Evolutionary conservation across 2,329 filamentous ascomycete genomes (phyloP), one percentile per base, ranked within the genome.

Genomic region (Sporothrix inflata): DNA sequence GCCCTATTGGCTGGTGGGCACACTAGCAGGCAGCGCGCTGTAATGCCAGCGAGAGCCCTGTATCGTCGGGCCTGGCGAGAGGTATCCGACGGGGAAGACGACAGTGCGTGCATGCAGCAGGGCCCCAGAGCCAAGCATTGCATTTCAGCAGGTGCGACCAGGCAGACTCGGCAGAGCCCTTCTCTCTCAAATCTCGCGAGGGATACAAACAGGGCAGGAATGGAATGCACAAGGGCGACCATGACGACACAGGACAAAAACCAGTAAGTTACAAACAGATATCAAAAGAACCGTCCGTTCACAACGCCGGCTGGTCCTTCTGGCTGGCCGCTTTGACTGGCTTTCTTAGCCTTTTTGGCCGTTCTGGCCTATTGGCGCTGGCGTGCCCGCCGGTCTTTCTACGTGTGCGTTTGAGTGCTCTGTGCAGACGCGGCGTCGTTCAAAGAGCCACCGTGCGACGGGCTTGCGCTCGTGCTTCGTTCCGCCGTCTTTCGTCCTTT

Each of bases 1-100:
- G 45, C 69, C 69, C 45, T 49, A 72, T 72, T 65, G 57, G 69
- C 69, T 61, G 47, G 69, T 19, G 19, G 30, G 12, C 27, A 30
- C n/a, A 53, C 47, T 42, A 42, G 60, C 34, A 24, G 11, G n/a
- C 66, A 4, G 45, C 30, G 9, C 51, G 60, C 60, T 63, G 60
- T 45, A 27, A 65, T 19, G 21, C n/a, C 60, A 65, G 60, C 38
- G 38, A 27, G 38, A 45, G 60, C 60, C 60, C 38, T 45, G 38
- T 24, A 61, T 19, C 60, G 30, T 60, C 55, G 55, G 55, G 16
- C 55, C 27, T 60, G 30, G 55, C 55, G 55, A n/a, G 55, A 60
- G 55, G 55, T 40, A 60, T 38, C 27, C 53, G 4, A 40, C 30
- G 55, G 55, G 27, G 55, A 55, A 27, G 51, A 30, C 24, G 51